These are phyloP conservation scores for Canavalia gladiata DNA, from an alignment of 306 rosid genomes.

Conservation along the genomic window DNA sequence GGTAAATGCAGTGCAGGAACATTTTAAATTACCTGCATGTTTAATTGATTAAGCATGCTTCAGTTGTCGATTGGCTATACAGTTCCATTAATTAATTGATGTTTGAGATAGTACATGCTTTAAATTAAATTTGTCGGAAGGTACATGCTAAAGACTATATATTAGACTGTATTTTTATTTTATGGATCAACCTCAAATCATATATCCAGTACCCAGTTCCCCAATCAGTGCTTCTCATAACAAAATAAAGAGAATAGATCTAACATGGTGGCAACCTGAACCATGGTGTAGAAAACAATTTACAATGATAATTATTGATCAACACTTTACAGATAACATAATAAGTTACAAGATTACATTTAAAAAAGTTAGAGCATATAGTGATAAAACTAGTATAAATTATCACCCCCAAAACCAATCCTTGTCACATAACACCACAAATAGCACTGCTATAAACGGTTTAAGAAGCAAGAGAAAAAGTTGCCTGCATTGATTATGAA, in stretches of 20 bases:
- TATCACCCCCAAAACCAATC: conserved; percentile 9
- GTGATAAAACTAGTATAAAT: conserved; percentile 26
- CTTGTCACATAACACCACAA: conserved; percentile 7
- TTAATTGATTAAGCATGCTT: too few relatives aligned
- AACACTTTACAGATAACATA: neutral
- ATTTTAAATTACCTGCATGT: too few relatives aligned
- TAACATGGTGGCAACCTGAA: neutral
- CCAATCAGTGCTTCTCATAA: conserved; percentile 3
- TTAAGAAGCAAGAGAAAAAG: conserved; percentile 37
- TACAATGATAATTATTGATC: neutral
- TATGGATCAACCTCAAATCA: neutral
- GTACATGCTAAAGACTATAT: too few relatives aligned
- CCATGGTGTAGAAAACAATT: conserved; percentile 10
- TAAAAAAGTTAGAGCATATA: neutral
- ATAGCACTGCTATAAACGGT: conserved; percentile 4
- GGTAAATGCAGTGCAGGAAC: too few relatives aligned
- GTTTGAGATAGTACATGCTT: too few relatives aligned
- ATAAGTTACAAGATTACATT: neutral
- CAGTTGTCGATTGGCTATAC: too few relatives aligned
- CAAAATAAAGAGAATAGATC: neutral
- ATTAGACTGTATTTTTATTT: neutral
- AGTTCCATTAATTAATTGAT: too few relatives aligned
- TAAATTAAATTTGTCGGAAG: too few relatives aligned
- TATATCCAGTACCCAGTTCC: neutral
- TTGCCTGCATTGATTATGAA: conserved; percentile 33